These are phyloP conservation scores for Botrytis fabae DNA, from an alignment of 2,329 filamentous ascomycete genomes.

Conservation along the genomic window DNA sequence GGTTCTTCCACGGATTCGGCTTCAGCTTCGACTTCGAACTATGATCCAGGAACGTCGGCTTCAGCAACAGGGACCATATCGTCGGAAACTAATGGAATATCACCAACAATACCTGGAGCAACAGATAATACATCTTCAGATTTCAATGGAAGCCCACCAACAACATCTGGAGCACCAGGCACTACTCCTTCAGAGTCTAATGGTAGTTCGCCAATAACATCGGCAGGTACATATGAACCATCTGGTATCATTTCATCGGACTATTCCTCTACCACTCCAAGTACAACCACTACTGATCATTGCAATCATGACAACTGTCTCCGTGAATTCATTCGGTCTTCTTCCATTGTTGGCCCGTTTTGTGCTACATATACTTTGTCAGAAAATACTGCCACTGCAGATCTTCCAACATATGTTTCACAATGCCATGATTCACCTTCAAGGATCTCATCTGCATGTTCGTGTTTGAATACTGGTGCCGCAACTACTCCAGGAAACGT, in stretches of 20 bases:
- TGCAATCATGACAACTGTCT: conserved; percentile 36
- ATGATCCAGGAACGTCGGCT: conserved; percentile 18
- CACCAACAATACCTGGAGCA: neutral
- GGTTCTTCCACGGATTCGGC: neutral
- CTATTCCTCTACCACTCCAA: conserved; percentile 5
- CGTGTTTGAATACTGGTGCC: conserved; percentile 27
- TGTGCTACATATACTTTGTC: conserved; percentile 35
- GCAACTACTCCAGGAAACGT: conserved; percentile 8
- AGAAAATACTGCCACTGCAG: conserved; percentile 28
- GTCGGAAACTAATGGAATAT: neutral
- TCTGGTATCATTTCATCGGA: conserved; percentile 10
- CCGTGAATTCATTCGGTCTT: conserved; percentile 32
- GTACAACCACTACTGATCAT: conserved; percentile 19
- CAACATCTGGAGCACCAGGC: neutral
- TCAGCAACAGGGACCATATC: neutral
- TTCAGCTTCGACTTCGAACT: conserved; percentile 16
- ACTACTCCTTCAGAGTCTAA: neutral
- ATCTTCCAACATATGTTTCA: conserved; percentile 33
- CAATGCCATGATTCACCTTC: conserved; percentile 31
- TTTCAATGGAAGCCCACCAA: neutral
- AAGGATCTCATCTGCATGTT: conserved; percentile 35
- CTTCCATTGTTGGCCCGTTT: conserved; percentile 27
- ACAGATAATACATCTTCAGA: neutral
- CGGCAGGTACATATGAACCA: neutral
- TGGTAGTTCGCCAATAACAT: neutral